Conservation (phyloP, 345 rosid species). For the Eucalyptus coolabah region DNA sequence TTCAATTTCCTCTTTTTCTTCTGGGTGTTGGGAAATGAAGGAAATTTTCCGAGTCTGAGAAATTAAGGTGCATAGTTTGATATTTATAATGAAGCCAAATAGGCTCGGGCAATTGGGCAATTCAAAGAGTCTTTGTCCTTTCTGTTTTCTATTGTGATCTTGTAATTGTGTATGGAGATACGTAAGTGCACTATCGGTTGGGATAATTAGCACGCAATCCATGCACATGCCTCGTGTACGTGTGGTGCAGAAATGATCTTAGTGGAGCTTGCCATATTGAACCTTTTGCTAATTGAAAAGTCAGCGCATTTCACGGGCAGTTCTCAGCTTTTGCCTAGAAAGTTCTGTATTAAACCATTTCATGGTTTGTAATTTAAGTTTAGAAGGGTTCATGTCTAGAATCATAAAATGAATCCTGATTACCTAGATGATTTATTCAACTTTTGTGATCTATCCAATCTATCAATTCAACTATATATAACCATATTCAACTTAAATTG, state of each 20-base stretch:
- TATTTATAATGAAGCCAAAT: not conserved
- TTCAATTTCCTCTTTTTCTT: not conserved
- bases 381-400: not conserved
- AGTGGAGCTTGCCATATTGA: not conserved
- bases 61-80: not conserved
- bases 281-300: not conserved
- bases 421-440: not conserved
- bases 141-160: not conserved
- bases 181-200: not conserved
- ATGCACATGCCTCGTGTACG: not conserved
- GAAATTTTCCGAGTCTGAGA: not conserved
- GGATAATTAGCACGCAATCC: not conserved
- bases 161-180: not conserved
- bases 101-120: not conserved
- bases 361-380: not conserved
- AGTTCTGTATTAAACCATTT: not conserved
- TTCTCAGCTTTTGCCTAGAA: not conserved
- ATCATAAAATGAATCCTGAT: not conserved
- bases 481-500: not conserved
- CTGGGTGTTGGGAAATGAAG: not conserved
- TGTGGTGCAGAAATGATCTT: not conserved
- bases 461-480: not conserved
- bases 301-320: not conserved
- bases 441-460: not conserved
- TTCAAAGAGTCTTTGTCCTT: not conserved